Base-by-base conservation (phyloP, 805 yeast species). In the Barnettozyma sucrosica region DNA sequence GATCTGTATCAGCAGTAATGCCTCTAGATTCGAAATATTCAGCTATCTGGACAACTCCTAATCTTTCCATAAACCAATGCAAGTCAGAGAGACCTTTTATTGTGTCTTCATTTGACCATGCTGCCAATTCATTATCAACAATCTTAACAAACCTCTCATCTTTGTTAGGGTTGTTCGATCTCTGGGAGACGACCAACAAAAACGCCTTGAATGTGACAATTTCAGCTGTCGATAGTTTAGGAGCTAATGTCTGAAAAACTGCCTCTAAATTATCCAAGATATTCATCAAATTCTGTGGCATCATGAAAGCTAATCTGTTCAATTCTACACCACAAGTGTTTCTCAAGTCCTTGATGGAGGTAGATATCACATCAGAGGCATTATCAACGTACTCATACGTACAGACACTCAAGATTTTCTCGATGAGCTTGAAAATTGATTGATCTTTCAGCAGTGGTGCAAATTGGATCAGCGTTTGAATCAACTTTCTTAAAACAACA, bases 51-150 rank as follows among this genome's bases (percentile, higher is more conserved):
- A 89, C 98, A 47, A 93, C 88, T 3, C 99, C 99, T 44, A 95
- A 76, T 57, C 97, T 77, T 66, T 90, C 98, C 98, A 93, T 92
- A 57, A 93, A 93, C 98, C 98, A 93, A 51, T 89, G 96, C 40
- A 95, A 72, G 61, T 92, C 95, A 59, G 83, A 71, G 25, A 93
- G 69, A 0, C 97, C 97, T 60, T 89, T 89, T 52, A 88, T 89
- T 0, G 97, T 92, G 10, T 80, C 82, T 19, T 89, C 92, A 41
- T 90, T 89, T 0, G 92, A 83, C 99, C 99, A 93, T 0, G 96
- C 90, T 11, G 76, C 68, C 43, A 95, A 70, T 54, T 93, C 97
- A 0, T 97, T 96, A 62, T 93, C 99, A 2, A 95, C 99, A 48
- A 95, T 85, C 40, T 80, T 76, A 19, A 88, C 76, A 65, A 93